Evolutionary conservation across 768 basidiomycete genomes (phyloP), one percentile per base, ranked within the genome.

Genomic region (Amylocystis lapponica): DNA sequence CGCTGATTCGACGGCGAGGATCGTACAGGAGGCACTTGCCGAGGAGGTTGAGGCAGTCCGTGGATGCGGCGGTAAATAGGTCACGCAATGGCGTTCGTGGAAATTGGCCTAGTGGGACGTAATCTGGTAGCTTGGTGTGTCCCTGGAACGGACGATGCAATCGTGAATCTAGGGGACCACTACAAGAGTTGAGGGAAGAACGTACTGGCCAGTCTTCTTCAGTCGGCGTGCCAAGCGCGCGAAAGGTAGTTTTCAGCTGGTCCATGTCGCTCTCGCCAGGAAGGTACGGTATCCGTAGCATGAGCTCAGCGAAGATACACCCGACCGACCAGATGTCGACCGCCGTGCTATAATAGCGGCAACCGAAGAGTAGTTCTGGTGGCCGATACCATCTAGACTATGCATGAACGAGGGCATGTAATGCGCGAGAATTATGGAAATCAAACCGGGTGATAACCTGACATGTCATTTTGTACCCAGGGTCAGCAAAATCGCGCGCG

Each of bases 281-380:
- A 21, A 98, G 75, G 57, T 96, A 99, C 2, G 96, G 96, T 20
- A 87, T 92, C 13, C 96, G 81, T 26, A 98, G 70, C 86, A 98
- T 95, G 39, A 98, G 76, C 61, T 99, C 96, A 3, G 95, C 91
- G 57, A 98, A 95, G 51, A 99, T 99, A 51, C 93, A 96, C 1
- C 95, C 95, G 3, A 96, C 86, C 9, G 94, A 96, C 95, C 95
- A 99, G 25, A 92, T 79, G 62, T 99, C 95, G 45, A 96, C 92
- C 0, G 86, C 85, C 2, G 89, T 82, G 55, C 90, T 79, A 63
- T 99, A 97, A 62, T 89, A 87, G 20, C 94, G 74, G 41, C 86
- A 76, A 27, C 93, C 94, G 50, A 90, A 95, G 5, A 99, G 71
- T 9, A 99, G 76, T 62, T 99, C 95, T 13, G 96, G 94, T 4